phyloP scores from a whole-genome alignment of 1,284 basidiomycete species.

The Exobasidium rhododendri region DNA sequence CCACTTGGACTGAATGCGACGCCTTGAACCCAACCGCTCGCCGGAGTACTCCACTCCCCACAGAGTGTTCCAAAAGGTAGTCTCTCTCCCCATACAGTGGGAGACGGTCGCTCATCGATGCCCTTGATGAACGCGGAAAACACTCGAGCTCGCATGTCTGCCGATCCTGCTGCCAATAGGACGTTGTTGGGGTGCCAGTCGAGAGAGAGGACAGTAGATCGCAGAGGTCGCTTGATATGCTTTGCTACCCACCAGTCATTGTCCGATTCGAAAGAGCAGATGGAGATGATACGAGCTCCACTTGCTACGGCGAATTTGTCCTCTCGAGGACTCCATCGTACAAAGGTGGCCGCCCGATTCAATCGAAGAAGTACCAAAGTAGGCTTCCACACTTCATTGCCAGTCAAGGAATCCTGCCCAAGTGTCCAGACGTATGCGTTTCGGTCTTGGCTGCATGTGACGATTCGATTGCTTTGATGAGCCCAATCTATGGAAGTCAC shows the following conservation, averaged over 20 bases:
- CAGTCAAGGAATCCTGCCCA: constrained; percentile 67
- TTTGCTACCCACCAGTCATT: constrained; percentile 99
- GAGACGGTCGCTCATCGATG: constrained; percentile 83
- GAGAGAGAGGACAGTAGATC: constrained; percentile 85
- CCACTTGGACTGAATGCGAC: constrained; percentile 95
- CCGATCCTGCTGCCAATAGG: constrained; percentile 85
- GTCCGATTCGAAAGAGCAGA: constrained; percentile 54
- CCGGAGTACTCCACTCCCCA: constrained; percentile 81
- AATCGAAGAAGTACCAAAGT: constrained; percentile 92
- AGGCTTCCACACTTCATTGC: constrained; percentile 77
- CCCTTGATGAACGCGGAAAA: constrained; percentile 99
- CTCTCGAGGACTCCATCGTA: constrained; percentile 94
- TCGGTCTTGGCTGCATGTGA: constrained; percentile 94
- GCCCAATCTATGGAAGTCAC: constrained; percentile 99
- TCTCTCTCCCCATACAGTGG: constrained; percentile 93
- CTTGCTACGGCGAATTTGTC: constrained; percentile 98
- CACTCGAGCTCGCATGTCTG: constrained; percentile 94
- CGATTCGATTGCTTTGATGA: constrained; percentile 89
- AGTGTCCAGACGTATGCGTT: constrained; percentile 99
- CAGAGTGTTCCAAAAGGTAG: constrained; percentile 97
- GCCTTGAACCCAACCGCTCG: constrained; percentile 94
- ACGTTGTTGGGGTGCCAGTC: constrained; percentile 99
- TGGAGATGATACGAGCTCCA: constrained; percentile 67
- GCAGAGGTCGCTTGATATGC: constrained; percentile 92
- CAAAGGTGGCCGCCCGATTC: constrained; percentile 91